Conservation (phyloP, 805 yeast species). For the Phaffomyces thermotolerans region DNA sequence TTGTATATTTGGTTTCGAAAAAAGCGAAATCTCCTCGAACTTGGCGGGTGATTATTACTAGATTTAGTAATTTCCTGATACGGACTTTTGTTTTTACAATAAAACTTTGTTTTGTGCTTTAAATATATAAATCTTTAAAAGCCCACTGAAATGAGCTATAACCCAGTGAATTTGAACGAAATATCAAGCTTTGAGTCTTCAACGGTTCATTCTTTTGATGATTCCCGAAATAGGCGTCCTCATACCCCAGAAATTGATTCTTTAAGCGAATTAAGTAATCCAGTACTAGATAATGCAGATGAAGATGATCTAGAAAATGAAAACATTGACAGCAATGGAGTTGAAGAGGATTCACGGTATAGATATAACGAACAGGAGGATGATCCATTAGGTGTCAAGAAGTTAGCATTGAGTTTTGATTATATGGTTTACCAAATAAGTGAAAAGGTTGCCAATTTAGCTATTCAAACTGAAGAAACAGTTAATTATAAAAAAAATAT, state of each 20-base stretch:
- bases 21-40: slow-evolving; percentile 8
- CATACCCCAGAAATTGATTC: too few relatives aligned
- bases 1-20: too few relatives aligned
- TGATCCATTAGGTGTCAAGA: slow-evolving; percentile 59
- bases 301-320: background rate
- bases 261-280: too few relatives aligned
- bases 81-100: background rate
- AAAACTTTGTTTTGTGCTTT: too few relatives aligned
- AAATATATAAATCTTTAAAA: too few relatives aligned
- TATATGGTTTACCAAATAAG: slow-evolving; percentile 56
- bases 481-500: slow-evolving; percentile 21
- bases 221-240: background rate
- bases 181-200: background rate
- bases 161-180: background rate
- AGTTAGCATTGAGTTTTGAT: slow-evolving; percentile 56
- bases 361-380: slow-evolving; percentile 28
- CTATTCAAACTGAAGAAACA: slow-evolving; percentile 32
- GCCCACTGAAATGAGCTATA: too few relatives aligned
- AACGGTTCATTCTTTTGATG: too few relatives aligned
- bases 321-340: background rate
- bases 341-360: slow-evolving; percentile 1
- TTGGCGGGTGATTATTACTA: background rate
- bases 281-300: too few relatives aligned
- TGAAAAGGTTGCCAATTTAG: slow-evolving; percentile 43
- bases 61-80: background rate